A percentile compares a stretch with the other conserved stretches of the same genome.
These are phyloP conservation scores for Vigna radiata DNA, from an alignment of 306 rosid species.

Conservation along the genomic window DNA sequence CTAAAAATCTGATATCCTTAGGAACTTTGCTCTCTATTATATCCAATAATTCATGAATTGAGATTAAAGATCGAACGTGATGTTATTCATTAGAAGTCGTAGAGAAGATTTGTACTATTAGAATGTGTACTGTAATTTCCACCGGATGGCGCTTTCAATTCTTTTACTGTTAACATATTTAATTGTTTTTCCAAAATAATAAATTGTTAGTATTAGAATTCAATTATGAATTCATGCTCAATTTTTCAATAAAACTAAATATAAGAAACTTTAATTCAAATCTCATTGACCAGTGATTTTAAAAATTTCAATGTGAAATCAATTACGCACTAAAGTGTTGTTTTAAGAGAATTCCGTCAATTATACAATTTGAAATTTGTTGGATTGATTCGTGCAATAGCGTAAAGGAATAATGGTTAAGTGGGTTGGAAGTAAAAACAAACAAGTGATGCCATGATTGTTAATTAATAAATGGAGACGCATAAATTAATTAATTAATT, in stretches of 20 bases:
- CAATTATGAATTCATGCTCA: no score
- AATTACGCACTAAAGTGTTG: neutral
- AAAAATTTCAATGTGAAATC: no score
- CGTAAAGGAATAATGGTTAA: slow-evolving; percentile 1
- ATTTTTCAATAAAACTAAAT: no score
- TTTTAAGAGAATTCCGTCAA: neutral
- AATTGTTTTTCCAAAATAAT: neutral
- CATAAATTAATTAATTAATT: neutral
- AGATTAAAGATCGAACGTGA: slow-evolving; percentile 23
- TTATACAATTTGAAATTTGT: slow-evolving; percentile 2
- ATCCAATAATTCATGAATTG: slow-evolving; percentile 30
- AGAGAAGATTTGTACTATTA: slow-evolving; percentile 25
- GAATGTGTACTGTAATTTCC: slow-evolving; percentile 35
- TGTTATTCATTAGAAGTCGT: slow-evolving; percentile 14
- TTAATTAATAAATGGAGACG: neutral
- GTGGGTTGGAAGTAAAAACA: neutral
- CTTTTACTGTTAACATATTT: slow-evolving; percentile 7
- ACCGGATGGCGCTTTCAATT: slow-evolving; percentile 33
- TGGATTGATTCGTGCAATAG: slow-evolving; percentile 1
- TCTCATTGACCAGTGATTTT: no score
- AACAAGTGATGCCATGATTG: slow-evolving; percentile 14
- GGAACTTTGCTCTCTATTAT: neutral
- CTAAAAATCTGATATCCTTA: slow-evolving; percentile 59
- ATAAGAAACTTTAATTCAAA: no score
- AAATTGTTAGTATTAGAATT: neutral